Percentiles rank a stretch among this genome's conserved stretches.
phyloP scores from a whole-genome alignment of 495 filamentous ascomycete genomes.

The Aspergillus heteromorphus region DNA sequence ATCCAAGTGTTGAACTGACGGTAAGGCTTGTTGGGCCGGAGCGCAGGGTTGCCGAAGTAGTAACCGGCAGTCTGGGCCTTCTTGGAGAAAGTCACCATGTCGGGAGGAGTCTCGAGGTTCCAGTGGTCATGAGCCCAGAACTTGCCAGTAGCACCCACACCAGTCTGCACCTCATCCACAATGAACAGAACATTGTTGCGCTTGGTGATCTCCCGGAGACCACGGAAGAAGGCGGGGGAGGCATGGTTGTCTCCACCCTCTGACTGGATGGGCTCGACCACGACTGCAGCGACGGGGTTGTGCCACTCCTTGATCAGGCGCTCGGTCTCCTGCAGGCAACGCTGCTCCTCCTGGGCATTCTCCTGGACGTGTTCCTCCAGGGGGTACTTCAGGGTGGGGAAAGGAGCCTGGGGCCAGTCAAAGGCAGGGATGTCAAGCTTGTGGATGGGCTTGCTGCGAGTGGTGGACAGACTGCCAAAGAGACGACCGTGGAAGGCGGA shows the following conservation, averaged over 20 bases:
- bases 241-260: slow-evolving; percentile 99
- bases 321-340: slow-evolving; percentile 86
- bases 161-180: slow-evolving; percentile 97
- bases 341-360: slow-evolving; percentile 77
- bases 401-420: slow-evolving; percentile 95
- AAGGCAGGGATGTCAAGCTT: slow-evolving; percentile 98
- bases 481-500: slow-evolving; percentile 93
- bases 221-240: slow-evolving; percentile 84
- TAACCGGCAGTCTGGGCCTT: slow-evolving; percentile 98
- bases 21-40: slow-evolving; percentile 98
- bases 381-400: slow-evolving; percentile 87
- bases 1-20: slow-evolving; percentile 99
- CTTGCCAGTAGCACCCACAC: slow-evolving; percentile 84
- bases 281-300: slow-evolving; percentile 80
- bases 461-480: slow-evolving; percentile 88
- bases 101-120: slow-evolving; percentile 75
- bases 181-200: slow-evolving; percentile 87
- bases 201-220: slow-evolving; percentile 79
- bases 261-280: slow-evolving; percentile 95
- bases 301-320: slow-evolving; percentile 76
- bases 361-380: slow-evolving; percentile 76
- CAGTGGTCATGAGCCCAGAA: slow-evolving; percentile 99
- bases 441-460: slow-evolving; percentile 94
- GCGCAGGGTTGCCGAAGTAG: slow-evolving; percentile 82
- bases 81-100: slow-evolving; percentile 99